Evolutionary conservation across 148 eudicot species (phyloP).

Genomic region (Rhododendron kiyosumense): DNA sequence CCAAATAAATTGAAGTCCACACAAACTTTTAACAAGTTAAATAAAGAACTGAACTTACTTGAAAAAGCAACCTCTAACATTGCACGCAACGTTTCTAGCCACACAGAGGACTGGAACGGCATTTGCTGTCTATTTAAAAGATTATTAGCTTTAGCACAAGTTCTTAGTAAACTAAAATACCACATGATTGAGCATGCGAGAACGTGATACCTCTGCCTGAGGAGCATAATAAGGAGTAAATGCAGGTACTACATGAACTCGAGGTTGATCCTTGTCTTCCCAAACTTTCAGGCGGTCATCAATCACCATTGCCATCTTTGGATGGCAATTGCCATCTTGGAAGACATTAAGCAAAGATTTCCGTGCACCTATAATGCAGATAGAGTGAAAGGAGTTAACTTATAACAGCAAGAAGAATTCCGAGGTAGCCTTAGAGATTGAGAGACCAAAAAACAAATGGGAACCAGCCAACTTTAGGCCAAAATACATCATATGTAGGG

Average conservation of each 20-base stretch:
- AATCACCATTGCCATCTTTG: constrained; percentile 96
- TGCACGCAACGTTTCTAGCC: constrained; percentile 98
- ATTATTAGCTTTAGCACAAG: constrained; percentile 14
- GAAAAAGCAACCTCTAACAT: constrained; percentile 94
- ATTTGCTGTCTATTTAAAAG: constrained; percentile 53
- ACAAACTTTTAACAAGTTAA: neutral
- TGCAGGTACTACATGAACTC: constrained; percentile 96
- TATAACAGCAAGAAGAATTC: neutral
- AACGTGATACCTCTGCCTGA: constrained; percentile 79
- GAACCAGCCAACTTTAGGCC: neutral
- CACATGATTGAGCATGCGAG: neutral
- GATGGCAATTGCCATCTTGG: constrained; percentile 79
- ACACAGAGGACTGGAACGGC: constrained; percentile 95
- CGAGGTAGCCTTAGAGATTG: neutral
- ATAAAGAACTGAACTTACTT: constrained; percentile 45
- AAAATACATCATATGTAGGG: neutral
- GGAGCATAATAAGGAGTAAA: constrained; percentile 97
- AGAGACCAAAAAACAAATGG: neutral
- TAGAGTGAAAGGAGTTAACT: neutral
- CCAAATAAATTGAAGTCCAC: neutral
- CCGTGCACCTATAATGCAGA: constrained; percentile 46
- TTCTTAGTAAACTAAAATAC: constrained; percentile 1
- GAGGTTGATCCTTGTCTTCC: constrained; percentile 95
- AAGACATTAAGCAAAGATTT: constrained; percentile 87
- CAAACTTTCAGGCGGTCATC: constrained; percentile 94